Evolutionary conservation across 1,139 yeast species (phyloP), one percentile per base, ranked within the genome.

Genomic region (Geotrichum carabidarum): DNA sequence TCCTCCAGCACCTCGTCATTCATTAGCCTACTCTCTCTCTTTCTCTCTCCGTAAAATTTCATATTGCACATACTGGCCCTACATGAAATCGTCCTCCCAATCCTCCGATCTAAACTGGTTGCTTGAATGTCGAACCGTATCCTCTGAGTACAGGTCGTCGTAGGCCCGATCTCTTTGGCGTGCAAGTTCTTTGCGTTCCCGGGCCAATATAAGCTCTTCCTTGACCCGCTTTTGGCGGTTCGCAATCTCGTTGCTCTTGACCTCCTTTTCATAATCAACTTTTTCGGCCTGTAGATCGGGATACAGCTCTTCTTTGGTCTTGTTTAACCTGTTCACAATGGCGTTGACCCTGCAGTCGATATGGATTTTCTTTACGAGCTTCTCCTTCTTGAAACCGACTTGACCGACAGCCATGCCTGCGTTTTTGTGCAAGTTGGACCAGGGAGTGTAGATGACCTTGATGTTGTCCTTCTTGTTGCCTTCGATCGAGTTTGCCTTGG

Each of bases 371-470:
- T 75, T 80, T 35, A 85, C 84, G 52, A 71, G 70, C 3, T 76
- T 76, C 54, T 83, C 82, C 62, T 78, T 77, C 48, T 78, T 74
- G 68, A 86, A 88, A 0, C 88, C 80, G 4, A 87, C 95, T 47
- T 90, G 89, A 4, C 95, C 96, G n/a, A 79, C 80, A 50, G 81
- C 90, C 95, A 86, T 87, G 42, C 80, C 79, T 4, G 85, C 86
- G 55, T 82, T 83, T 59, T 86, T 84, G 50, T 79, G 78, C 55
- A 88, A 73, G 65, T 88, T 88, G 45, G 78, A 77, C 77, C 89
- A 88, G 0, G 94, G 90, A 0, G 95, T 87, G 63, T 83, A 83
- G 51, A 88, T 79, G 14, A 88, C 78, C 0, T 86, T 81, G 56
- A 86, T 75, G 63, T 84, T 84, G 64, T 83, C 82, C 62, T 79